phyloP scores from a whole-genome alignment of 1,284 basidiomycete genomes.

The Leccinum glutinopallens region DNA sequence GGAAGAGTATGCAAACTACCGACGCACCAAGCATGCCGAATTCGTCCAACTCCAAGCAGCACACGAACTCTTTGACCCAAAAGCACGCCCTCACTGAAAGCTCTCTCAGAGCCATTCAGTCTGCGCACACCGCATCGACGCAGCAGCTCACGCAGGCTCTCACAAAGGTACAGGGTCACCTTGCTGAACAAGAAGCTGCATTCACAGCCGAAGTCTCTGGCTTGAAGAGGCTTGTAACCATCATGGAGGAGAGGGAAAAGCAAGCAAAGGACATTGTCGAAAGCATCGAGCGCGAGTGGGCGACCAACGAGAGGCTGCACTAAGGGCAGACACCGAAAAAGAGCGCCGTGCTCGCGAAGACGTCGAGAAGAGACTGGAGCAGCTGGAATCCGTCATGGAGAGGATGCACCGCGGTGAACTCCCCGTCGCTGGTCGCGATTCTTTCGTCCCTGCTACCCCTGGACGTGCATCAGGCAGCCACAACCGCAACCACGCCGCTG shows the following conservation, averaged over 20 bases:
- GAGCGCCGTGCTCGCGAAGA: conserved; percentile 62
- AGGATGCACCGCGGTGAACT: conserved; percentile 70
- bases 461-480: conserved; percentile 50
- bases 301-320: conserved; percentile 61
- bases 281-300: conserved; percentile 78
- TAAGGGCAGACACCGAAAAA: conserved; percentile 70
- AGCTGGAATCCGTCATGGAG: conserved; percentile 64
- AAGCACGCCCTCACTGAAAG: no score
- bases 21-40: no score
- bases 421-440: conserved; percentile 50
- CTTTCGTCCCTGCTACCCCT: conserved; percentile 48
- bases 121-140: no score
- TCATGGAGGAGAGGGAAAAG: conserved; percentile 84
- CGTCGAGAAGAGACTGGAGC: conserved; percentile 60
- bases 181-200: no score
- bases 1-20: no score
- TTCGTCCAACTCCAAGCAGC: no score
- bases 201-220: no score
- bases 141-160: no score
- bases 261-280: conserved; percentile 79
- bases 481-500: conserved; percentile 40
- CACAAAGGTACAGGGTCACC: no score
- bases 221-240: conserved; percentile 61
- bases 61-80: no score
- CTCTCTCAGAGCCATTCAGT: no score